Conservation (phyloP, 2,329 filamentous ascomycete genomes). For the Xylariales sp. region DNA sequence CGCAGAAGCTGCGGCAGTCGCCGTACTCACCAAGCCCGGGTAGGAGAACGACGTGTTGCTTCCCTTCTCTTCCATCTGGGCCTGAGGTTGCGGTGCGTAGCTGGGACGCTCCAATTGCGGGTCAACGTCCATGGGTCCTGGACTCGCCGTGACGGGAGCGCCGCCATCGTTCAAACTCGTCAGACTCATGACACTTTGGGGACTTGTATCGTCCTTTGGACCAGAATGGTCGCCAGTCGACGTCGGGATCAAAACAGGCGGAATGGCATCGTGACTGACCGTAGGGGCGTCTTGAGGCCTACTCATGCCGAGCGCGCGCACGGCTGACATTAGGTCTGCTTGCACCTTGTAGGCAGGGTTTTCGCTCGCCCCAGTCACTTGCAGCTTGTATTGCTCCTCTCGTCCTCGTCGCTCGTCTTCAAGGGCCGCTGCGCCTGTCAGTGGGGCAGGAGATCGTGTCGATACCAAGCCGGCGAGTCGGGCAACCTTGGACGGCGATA, state of each 20-base stretch:
- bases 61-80: conserved; percentile 46
- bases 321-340: conserved; percentile 48
- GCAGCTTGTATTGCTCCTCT: conserved; percentile 38
- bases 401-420: conserved; percentile 47
- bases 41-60: conserved; percentile 48
- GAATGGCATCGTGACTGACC: conserved; percentile 2
- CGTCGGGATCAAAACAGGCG: conserved; percentile 16
- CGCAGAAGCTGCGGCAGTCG: conserved; percentile 21
- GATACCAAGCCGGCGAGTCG: conserved; percentile 39
- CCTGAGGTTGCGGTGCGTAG: conserved; percentile 36
- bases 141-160: conserved; percentile 42
- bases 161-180: conserved; percentile 36
- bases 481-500: conserved; percentile 51
- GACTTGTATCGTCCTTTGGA: conserved; percentile 35
- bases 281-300: conserved; percentile 46
- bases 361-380: conserved; percentile 42
- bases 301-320: conserved; percentile 46
- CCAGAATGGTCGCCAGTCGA: conserved; percentile 24
- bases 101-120: conserved; percentile 30
- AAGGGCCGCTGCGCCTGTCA: conserved; percentile 50
- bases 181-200: conserved; percentile 35
- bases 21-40: conserved; percentile 44
- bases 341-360: conserved; percentile 51
- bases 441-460: conserved; percentile 39
- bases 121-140: conserved; percentile 52